phyloP scores from a whole-genome alignment of 1,284 basidiomycete species.

The Trichosporon inkin region DNA sequence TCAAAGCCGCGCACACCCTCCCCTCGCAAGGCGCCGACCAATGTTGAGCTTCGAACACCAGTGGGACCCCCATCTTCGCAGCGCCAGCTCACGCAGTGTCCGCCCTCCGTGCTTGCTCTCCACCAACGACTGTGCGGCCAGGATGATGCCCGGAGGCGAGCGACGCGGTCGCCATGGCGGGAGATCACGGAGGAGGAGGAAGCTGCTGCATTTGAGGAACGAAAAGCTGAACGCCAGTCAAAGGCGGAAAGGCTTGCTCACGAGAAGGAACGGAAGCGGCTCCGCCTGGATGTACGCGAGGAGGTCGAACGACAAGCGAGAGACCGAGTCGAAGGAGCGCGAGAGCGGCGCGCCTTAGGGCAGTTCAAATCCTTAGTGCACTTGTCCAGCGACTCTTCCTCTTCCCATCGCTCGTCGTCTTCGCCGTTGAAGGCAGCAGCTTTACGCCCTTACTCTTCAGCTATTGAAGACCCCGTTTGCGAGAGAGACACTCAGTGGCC shows the following conservation, averaged over 20 bases:
- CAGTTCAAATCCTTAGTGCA: conserved; percentile 21
- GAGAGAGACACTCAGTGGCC: conserved; percentile 13
- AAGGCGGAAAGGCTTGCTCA: conserved; percentile 2
- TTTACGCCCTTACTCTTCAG: conserved; percentile 17
- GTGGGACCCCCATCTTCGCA: conserved; percentile 8
- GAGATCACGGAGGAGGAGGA: not conserved
- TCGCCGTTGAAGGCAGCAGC: conserved; percentile 7
- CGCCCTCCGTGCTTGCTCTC: conserved; percentile 23
- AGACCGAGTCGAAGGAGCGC: not conserved
- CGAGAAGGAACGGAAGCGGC: conserved; percentile 13
- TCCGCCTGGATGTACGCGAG: conserved; percentile 4
- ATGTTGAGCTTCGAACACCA: not conserved
- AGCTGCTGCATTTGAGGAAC: not conserved
- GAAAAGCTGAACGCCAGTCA: not conserved
- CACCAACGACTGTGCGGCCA: conserved; percentile 30
- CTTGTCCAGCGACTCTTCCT: conserved; percentile 17
- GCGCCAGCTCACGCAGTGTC: conserved; percentile 29
- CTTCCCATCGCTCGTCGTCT: conserved; percentile 17
- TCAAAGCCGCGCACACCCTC: not conserved
- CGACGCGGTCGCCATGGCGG: conserved; percentile 22
- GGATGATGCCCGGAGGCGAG: conserved; percentile 19
- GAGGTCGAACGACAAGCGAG: conserved; percentile 1
- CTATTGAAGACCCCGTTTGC: conserved; percentile 10
- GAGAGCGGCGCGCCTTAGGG: conserved; percentile 12
- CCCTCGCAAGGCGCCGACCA: not conserved